Evolutionary conservation across 192 early-diverging fungal genomes (phyloP).

Genomic region (Chytriomyces hyalinus): DNA sequence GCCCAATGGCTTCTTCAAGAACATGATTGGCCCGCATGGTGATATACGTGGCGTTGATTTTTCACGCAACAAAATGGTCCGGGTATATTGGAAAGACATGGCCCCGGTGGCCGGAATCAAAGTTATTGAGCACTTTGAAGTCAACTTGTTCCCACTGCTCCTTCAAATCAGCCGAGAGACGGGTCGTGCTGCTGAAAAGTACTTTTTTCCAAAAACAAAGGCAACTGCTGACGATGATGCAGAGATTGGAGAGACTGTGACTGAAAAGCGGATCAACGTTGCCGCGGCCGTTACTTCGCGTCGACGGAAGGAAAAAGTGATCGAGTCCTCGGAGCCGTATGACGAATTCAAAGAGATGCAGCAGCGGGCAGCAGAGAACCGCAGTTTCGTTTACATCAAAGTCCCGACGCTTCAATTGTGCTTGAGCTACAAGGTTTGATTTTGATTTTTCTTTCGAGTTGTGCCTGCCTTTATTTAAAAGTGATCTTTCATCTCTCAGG

Average conservation of each 20-base stretch:
- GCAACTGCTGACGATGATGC: slow-evolving; percentile 35
- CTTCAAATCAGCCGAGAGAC: slow-evolving; percentile 87
- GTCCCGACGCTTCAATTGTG: slow-evolving; percentile 81
- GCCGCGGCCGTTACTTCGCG: slow-evolving; percentile 8
- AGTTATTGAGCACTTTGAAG: slow-evolving; percentile 88
- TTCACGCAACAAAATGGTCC: slow-evolving; percentile 84
- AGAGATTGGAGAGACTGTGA: not conserved
- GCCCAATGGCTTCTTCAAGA: slow-evolving; percentile 37
- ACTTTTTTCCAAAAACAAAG: slow-evolving; percentile 73
- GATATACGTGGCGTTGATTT: slow-evolving; percentile 67
- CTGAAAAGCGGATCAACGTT: not conserved
- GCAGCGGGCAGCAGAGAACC: slow-evolving; percentile 78
- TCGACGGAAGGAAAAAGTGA: not conserved
- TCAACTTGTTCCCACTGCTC: slow-evolving; percentile 75
- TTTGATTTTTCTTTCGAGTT: slow-evolving; percentile 4
- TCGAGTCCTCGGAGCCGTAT: not conserved
- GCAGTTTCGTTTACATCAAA: slow-evolving; percentile 90
- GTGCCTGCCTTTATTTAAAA: not conserved
- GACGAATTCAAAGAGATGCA: slow-evolving; percentile 84
- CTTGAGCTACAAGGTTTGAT: slow-evolving; percentile 78
- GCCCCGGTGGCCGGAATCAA: slow-evolving; percentile 91
- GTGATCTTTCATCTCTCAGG: slow-evolving; percentile 47
- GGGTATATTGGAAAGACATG: slow-evolving; percentile 77
- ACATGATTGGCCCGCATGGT: slow-evolving; percentile 52
- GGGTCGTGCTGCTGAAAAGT: slow-evolving; percentile 77